Conservation (phyloP, 164 flowering plant genomes). For the Vitis riparia region DNA sequence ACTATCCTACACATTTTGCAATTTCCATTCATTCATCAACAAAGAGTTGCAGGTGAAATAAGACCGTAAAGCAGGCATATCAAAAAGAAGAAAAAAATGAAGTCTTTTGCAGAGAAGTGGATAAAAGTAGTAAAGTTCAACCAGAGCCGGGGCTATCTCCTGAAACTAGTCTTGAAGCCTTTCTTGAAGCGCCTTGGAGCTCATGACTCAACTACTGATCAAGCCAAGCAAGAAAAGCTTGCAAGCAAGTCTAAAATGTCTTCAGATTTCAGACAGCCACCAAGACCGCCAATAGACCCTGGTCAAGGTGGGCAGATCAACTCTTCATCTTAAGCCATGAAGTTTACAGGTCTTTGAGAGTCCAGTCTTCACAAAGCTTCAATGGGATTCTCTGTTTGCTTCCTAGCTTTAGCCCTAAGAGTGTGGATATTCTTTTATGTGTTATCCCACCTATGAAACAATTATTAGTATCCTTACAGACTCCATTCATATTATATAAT, state of each 20-base stretch:
- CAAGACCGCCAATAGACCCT: constrained; percentile 19
- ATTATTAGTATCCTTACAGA: no score
- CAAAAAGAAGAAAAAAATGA: constrained; percentile 1
- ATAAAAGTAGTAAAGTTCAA: neutral
- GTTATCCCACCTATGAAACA: no score
- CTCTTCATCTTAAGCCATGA: neutral
- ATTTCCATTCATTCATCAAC: no score
- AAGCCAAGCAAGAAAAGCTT: constrained; percentile 12
- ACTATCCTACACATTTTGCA: no score
- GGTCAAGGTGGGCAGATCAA: constrained; percentile 34
- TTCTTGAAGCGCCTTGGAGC: constrained; percentile 24
- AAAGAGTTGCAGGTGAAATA: no score
- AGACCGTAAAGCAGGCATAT: no score
- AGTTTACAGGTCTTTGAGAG: no score
- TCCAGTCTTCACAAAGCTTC: no score
- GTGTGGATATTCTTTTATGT: no score
- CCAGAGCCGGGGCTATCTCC: constrained; percentile 12
- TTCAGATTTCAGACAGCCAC: constrained; percentile 16
- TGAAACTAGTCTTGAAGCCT: constrained; percentile 11
- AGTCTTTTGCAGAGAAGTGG: neutral
- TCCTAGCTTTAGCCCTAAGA: no score
- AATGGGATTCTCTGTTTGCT: no score
- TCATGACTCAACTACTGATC: neutral
- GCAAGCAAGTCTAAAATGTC: neutral
- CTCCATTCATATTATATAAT: no score